These are phyloP conservation scores for Cylindrotheca fusiformis DNA, from an alignment of 108 stramenopile species.

Conservation along the genomic window DNA sequence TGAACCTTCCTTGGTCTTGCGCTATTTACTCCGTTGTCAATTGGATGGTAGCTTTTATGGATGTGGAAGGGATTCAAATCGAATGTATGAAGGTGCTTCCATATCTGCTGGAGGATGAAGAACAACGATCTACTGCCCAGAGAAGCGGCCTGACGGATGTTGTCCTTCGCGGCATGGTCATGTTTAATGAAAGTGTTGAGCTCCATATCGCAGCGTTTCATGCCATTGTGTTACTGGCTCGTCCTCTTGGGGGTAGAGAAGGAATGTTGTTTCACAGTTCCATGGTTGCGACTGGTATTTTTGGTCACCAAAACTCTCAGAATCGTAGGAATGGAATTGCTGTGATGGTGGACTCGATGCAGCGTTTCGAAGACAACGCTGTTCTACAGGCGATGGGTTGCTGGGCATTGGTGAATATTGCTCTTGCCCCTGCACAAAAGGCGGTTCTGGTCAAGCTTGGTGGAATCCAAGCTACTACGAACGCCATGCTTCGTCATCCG, in stretches of 20 bases:
- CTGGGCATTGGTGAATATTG: slow-evolving; percentile 92
- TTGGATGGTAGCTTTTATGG: slow-evolving; percentile 84
- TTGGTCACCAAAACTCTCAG: slow-evolving; percentile 34
- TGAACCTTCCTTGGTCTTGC: slow-evolving; percentile 80
- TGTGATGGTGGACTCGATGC: slow-evolving; percentile 89
- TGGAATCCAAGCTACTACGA: slow-evolving; percentile 72
- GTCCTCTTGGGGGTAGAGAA: slow-evolving; percentile 90
- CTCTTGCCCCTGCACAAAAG: slow-evolving; percentile 85
- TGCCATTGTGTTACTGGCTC: slow-evolving; percentile 87
- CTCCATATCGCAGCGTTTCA: slow-evolving; percentile 86
- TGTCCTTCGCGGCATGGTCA: slow-evolving; percentile 82
- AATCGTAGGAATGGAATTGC: slow-evolving; percentile 71
- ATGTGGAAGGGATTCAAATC: slow-evolving; percentile 87
- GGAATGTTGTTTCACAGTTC: slow-evolving; percentile 88
- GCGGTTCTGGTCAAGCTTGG: slow-evolving; percentile 70
- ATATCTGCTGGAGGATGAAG: slow-evolving; percentile 74
- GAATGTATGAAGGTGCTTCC: slow-evolving; percentile 79
- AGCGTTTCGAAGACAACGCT: slow-evolving; percentile 63
- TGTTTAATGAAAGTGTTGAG: slow-evolving; percentile 70
- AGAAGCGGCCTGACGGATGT: slow-evolving; percentile 75
- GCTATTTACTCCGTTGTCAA: slow-evolving; percentile 87
- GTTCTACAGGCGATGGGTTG: slow-evolving; percentile 92
- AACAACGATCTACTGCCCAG: slow-evolving; percentile 76
- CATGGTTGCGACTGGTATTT: slow-evolving; percentile 42
- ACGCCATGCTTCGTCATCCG: slow-evolving; percentile 88